A percentile compares a stretch with the other conserved stretches of the same genome.
phyloP scores from a whole-genome alignment of 805 yeast genomes.

The Alloascoidea africana region DNA sequence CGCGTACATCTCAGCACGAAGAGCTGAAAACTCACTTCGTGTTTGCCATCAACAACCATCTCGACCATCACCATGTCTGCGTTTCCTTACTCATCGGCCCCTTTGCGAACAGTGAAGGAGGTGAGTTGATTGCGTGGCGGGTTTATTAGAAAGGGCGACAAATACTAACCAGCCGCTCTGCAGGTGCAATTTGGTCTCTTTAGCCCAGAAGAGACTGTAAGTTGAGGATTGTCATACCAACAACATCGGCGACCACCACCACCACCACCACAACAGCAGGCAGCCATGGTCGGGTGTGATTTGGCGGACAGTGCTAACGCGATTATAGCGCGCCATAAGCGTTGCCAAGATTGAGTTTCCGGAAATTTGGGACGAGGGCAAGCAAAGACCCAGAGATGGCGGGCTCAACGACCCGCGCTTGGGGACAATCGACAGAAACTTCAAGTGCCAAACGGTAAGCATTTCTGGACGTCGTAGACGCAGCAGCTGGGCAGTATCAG shows the following conservation, averaged over 20 bases:
- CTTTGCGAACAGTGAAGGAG: constrained; percentile 92
- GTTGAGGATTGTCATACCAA: no score
- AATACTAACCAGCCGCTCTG: constrained; percentile 2
- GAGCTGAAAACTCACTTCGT: no score
- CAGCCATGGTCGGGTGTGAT: no score
- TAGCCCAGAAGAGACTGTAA: constrained; percentile 85
- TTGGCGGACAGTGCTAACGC: constrained; percentile 4
- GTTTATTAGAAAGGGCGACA: not conserved
- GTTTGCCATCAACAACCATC: no score
- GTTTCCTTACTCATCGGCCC: constrained; percentile 97
- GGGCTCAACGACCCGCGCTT: constrained; percentile 95
- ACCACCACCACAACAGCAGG: no score
- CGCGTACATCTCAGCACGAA: no score
- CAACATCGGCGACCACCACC: no score
- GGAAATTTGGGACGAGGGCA: constrained; percentile 98
- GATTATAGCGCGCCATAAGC: constrained; percentile 66
- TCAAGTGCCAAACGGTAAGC: constrained; percentile 79
- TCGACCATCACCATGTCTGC: no score
- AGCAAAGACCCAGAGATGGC: constrained; percentile 88
- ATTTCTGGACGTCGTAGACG: no score
- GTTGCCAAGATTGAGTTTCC: constrained; percentile 98
- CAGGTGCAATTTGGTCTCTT: constrained; percentile 91
- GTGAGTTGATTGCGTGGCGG: constrained; percentile 27
- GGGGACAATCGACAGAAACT: constrained; percentile 94
- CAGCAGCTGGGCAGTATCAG: constrained; percentile 3